Percentiles rank a stretch among this genome's conserved stretches.
These are phyloP conservation scores for Lagenidium sp. DNA, from an alignment of 352 stramenopile species.

Conservation along the genomic window DNA sequence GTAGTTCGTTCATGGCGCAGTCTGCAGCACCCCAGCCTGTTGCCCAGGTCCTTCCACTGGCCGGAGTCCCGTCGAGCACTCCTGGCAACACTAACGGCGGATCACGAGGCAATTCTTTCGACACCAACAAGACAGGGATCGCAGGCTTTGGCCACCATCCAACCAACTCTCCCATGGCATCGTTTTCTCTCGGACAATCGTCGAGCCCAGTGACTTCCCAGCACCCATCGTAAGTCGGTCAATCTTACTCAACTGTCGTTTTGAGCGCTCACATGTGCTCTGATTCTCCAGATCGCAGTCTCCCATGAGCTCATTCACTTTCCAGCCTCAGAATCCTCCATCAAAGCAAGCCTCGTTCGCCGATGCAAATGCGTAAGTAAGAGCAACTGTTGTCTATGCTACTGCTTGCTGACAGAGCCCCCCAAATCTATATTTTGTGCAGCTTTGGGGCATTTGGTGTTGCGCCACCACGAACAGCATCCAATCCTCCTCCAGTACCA, in stretches of 20 bases:
- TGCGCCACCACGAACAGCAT: constrained; percentile 9
- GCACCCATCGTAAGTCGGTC: constrained; percentile 5
- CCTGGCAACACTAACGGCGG: constrained; percentile 3
- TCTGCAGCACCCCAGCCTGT: constrained; percentile 11
- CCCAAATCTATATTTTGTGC: too few relatives aligned
- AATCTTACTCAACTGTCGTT: constrained; percentile 6
- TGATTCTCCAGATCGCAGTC: constrained; percentile 11
- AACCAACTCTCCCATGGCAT: constrained; percentile 17
- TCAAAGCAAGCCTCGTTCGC: constrained; percentile 24
- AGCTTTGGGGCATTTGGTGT: constrained; percentile 49
- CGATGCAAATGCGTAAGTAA: constrained; percentile 36
- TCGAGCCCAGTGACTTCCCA: constrained; percentile 1
- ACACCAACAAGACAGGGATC: constrained; percentile 10
- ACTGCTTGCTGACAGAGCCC: too few relatives aligned
- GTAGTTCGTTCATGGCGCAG: constrained; percentile 18
- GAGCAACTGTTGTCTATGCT: neutral
- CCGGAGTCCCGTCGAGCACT: constrained; percentile 7
- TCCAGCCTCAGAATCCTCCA: constrained; percentile 16
- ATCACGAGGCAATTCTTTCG: constrained; percentile 34
- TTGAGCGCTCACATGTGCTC: constrained; percentile 2
- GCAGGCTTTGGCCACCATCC: constrained; percentile 5
- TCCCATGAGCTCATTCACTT: constrained; percentile 30
- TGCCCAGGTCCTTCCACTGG: constrained; percentile 6
- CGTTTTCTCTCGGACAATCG: constrained; percentile 21
- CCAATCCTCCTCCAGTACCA: constrained; percentile 1